Conservation (phyloP, 352 stramenopile genomes). For the Blastocystis sp. region DNA sequence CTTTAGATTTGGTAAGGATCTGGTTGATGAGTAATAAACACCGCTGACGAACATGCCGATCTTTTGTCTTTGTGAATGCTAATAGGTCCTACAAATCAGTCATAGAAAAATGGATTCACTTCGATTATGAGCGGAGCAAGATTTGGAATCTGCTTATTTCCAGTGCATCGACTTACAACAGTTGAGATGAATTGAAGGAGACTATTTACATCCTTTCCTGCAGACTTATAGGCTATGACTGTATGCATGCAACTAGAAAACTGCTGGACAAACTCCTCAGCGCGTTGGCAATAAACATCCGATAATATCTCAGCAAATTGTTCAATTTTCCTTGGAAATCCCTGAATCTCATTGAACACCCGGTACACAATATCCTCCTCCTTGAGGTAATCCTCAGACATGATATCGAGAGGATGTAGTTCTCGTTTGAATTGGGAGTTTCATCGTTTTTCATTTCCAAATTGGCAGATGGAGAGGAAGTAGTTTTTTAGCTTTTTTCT, state of each 20-base stretch:
- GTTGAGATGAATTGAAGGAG: conserved; percentile 2
- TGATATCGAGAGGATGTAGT: not conserved
- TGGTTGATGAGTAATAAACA: conserved; percentile 36
- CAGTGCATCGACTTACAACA: not conserved
- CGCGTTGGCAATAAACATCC: not conserved
- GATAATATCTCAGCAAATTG: conserved; percentile 8
- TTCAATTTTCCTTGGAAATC: not conserved
- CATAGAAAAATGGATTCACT: not conserved
- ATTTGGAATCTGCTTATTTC: not conserved
- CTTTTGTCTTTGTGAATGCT: not conserved
- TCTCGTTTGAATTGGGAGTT: too few relatives aligned
- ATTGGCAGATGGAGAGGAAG: too few relatives aligned
- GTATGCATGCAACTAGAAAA: conserved; percentile 22
- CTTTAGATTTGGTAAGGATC: not conserved
- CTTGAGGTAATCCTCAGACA: not conserved
- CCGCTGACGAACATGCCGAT: not conserved
- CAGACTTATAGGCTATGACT: not conserved
- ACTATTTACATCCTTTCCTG: not conserved
- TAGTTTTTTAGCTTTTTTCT: too few relatives aligned
- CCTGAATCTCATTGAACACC: conserved; percentile 11
- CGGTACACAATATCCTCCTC: conserved; percentile 21
- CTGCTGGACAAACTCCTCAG: not conserved
- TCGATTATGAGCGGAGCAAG: not conserved
- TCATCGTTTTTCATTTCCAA: too few relatives aligned
- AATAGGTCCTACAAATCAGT: conserved; percentile 2